These are phyloP conservation scores for Linaria vulgaris DNA, from an alignment of 257 asterid species.

Conservation along the genomic window DNA sequence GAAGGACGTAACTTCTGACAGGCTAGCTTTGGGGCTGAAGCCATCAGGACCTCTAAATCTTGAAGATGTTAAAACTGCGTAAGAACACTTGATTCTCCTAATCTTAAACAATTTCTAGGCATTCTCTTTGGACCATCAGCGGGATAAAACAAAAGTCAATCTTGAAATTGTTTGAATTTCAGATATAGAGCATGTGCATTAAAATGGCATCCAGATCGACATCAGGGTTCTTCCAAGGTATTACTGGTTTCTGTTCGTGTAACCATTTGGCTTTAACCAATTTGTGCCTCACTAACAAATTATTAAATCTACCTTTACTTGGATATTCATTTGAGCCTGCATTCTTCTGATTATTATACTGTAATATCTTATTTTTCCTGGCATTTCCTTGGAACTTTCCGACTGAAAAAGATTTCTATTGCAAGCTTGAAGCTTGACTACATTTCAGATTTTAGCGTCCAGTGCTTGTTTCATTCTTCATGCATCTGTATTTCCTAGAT, in stretches of 20 bases:
- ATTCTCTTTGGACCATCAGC: not conserved
- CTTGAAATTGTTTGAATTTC: slow-evolving; percentile 26
- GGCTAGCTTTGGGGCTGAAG: slow-evolving; percentile 76
- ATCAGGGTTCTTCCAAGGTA: slow-evolving; percentile 93
- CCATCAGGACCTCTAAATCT: slow-evolving; percentile 73
- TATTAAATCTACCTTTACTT: not conserved
- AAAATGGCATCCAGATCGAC: slow-evolving; percentile 99
- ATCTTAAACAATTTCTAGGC: slow-evolving; percentile 1
- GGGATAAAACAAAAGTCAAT: no score
- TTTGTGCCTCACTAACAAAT: no score
- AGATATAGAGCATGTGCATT: slow-evolving; percentile 88
- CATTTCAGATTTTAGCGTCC: not conserved
- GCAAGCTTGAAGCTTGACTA: not conserved
- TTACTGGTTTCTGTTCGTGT: not conserved
- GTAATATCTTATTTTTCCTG: not conserved
- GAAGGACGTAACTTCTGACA: slow-evolving; percentile 45
- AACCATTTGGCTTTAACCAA: not conserved
- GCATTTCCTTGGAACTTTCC: not conserved
- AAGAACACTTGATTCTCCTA: slow-evolving; percentile 34
- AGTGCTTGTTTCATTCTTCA: slow-evolving; percentile 1
- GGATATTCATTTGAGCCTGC: not conserved
- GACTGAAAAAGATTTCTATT: not conserved
- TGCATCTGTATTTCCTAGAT: no score
- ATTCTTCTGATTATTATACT: not conserved
- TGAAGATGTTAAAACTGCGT: slow-evolving; percentile 88